Conservation (phyloP, 2,329 filamentous ascomycete genomes). For the Cadophora luteo-olivacea region DNA sequence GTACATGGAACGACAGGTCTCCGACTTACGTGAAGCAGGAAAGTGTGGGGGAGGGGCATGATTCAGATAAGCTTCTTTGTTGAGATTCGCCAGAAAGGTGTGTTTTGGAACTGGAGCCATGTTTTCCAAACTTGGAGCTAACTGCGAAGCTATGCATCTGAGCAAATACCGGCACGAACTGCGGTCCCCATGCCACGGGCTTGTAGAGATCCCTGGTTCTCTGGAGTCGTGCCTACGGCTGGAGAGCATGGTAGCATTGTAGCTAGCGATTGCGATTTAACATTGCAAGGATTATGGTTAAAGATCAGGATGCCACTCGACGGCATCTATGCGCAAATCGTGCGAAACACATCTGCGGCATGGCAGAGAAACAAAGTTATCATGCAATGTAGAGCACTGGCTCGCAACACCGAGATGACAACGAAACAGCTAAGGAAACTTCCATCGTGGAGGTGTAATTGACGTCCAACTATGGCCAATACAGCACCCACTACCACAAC, state of each 20-base stretch:
- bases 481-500: neutral
- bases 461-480: neutral
- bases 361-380: neutral
- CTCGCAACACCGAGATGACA: neutral
- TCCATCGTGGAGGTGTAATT: neutral
- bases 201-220: neutral
- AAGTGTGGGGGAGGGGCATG: neutral
- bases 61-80: neutral
- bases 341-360: neutral
- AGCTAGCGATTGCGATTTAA: neutral
- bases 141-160: neutral
- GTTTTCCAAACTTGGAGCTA: neutral
- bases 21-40: neutral
- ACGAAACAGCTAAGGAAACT: neutral
- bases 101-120: neutral
- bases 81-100: neutral
- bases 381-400: neutral
- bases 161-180: neutral
- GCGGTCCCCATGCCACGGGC: neutral
- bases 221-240: neutral
- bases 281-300: no score
- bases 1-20: neutral
- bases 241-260: neutral
- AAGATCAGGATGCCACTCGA: neutral
- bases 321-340: neutral